These are phyloP conservation scores for Arthrobotrys conoides DNA, from an alignment of 2,329 filamentous ascomycete genomes.

Conservation along the genomic window DNA sequence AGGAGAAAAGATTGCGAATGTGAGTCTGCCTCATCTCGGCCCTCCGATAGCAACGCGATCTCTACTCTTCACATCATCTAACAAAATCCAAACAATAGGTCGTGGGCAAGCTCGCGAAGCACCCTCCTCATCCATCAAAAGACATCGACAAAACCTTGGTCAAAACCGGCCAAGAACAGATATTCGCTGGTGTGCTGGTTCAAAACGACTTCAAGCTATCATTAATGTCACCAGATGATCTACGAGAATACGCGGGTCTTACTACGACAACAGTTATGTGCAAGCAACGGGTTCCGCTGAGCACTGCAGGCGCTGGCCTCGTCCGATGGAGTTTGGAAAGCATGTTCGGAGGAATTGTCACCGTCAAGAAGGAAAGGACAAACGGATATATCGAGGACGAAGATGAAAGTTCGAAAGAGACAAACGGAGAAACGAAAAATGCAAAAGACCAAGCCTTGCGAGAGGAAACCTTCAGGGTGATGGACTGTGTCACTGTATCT, in stretches of 20 bases:
- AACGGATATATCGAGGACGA: slow-evolving; percentile 68
- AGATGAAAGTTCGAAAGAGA: slow-evolving; percentile 66
- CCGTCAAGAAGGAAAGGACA: slow-evolving; percentile 63
- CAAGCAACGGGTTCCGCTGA: slow-evolving; percentile 89
- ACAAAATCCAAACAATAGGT: slow-evolving; percentile 69
- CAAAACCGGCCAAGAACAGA: slow-evolving; percentile 70
- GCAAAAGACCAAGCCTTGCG: slow-evolving; percentile 65
- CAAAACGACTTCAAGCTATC: slow-evolving; percentile 98
- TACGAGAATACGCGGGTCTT: slow-evolving; percentile 95
- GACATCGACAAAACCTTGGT: slow-evolving; percentile 65
- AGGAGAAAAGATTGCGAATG: slow-evolving; percentile 91
- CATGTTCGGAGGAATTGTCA: slow-evolving; percentile 88
- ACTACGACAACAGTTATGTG: slow-evolving; percentile 95
- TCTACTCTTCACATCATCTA: neutral
- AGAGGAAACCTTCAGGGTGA: slow-evolving; percentile 75
- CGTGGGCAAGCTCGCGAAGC: slow-evolving; percentile 89
- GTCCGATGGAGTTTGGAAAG: slow-evolving; percentile 95
- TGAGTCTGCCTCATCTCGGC: slow-evolving; percentile 19
- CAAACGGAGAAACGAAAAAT: slow-evolving; percentile 63
- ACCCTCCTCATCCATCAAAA: slow-evolving; percentile 73
- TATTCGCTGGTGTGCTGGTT: slow-evolving; percentile 91
- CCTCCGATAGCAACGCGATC: neutral
- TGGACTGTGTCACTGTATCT: slow-evolving; percentile 90
- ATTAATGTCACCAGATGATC: slow-evolving; percentile 94
- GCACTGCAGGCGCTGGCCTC: slow-evolving; percentile 88